These are phyloP conservation scores for Botryotinia globosa DNA, from an alignment of 2,329 filamentous ascomycete genomes.

Conservation along the genomic window DNA sequence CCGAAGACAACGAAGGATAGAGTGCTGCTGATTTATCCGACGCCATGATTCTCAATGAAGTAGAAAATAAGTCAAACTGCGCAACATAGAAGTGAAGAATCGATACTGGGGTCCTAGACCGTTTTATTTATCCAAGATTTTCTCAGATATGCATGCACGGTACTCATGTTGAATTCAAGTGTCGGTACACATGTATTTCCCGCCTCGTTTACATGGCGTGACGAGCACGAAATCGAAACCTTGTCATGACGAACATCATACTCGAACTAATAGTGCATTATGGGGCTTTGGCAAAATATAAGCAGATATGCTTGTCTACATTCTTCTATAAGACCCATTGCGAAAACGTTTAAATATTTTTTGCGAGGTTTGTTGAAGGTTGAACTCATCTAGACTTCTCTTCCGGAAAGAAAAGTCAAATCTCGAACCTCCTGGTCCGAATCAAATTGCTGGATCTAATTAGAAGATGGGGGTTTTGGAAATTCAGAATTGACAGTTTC, in stretches of 20 bases:
- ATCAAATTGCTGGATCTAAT: neutral
- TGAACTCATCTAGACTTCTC: neutral
- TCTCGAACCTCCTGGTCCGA: neutral
- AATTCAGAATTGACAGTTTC: neutral
- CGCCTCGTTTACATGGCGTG: conserved; percentile 15
- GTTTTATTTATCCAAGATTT: neutral
- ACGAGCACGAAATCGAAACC: conserved; percentile 17
- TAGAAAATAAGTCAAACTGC: neutral
- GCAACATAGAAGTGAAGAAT: neutral
- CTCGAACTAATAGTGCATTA: neutral
- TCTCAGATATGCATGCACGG: neutral
- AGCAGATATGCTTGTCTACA: neutral
- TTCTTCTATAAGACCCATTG: neutral
- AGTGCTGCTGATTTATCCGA: conserved; percentile 19
- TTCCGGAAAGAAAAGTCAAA: neutral
- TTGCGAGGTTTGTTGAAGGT: neutral
- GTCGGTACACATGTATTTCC: neutral
- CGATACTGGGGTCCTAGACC: neutral
- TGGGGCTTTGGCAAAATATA: neutral
- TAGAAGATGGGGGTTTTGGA: too few relatives aligned
- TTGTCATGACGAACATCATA: conserved; percentile 16
- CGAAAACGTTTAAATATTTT: too few relatives aligned
- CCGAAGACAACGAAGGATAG: conserved; percentile 21
- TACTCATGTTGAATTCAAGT: neutral
- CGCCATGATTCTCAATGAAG: neutral